These are phyloP conservation scores for Triticum aestivum DNA, from an alignment of 176 grass and related monocot genomes.

Conservation along the genomic window DNA sequence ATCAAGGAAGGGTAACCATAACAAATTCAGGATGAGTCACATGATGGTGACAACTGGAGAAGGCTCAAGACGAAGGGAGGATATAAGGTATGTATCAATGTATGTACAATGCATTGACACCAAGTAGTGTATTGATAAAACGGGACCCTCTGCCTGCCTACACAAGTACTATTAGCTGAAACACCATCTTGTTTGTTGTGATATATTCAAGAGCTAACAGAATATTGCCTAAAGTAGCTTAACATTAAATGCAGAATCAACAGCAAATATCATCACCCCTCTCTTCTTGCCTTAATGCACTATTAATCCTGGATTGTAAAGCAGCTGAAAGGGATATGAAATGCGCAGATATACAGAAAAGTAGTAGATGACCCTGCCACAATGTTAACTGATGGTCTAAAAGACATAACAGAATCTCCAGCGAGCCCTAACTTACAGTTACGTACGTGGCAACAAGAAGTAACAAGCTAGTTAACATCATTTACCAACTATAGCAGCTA, in stretches of 20 bases:
- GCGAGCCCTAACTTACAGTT: neutral
- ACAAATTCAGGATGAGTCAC: constrained; percentile 24
- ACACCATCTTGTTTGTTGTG: constrained; percentile 7
- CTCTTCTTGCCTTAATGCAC: neutral
- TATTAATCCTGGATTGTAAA: constrained; percentile 5
- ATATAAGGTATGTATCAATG: constrained; percentile 7
- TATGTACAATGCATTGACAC: constrained; percentile 9
- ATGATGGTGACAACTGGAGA: constrained; percentile 24
- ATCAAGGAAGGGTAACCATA: constrained; percentile 12
- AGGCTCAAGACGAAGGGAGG: neutral
- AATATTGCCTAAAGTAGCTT: neutral
- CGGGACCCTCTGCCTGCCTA: neutral
- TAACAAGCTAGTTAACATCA: neutral
- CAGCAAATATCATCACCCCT: neutral
- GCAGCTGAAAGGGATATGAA: neutral
- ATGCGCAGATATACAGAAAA: neutral
- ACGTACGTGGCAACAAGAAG: constrained; percentile 10
- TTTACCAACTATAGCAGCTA: constrained; percentile 19
- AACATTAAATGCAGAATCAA: constrained; percentile 9
- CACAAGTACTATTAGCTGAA: neutral
- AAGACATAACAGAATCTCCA: neutral
- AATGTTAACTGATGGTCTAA: neutral
- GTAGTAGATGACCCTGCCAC: neutral
- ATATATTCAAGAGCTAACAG: constrained; percentile 16
- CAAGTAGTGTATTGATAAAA: neutral